Evolutionary conservation across 1,139 yeast species (phyloP).

Genomic region (Geotrichum bryndzae): DNA sequence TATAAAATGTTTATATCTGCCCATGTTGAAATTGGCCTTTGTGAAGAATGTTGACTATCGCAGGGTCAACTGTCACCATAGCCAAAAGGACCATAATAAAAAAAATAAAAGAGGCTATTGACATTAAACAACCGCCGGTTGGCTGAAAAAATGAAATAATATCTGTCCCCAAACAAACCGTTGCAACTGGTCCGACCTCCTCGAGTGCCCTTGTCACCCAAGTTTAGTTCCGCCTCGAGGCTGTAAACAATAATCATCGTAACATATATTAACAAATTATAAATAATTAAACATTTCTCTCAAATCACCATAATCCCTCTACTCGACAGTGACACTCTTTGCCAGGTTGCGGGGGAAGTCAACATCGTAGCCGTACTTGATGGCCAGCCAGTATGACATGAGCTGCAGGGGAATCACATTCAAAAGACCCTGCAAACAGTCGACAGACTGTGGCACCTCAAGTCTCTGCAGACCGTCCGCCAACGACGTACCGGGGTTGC

Average conservation of each 20-base stretch:
- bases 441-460: constrained; percentile 93
- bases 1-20: too few relatives aligned
- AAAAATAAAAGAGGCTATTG: background rate
- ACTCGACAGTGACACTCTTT: constrained; percentile 94
- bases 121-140: background rate
- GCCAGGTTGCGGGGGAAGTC: constrained; percentile 99
- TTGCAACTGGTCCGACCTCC: background rate
- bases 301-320: constrained; percentile 20
- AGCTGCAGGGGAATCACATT: constrained; percentile 93
- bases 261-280: background rate
- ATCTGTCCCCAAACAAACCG: background rate
- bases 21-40: too few relatives aligned
- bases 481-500: constrained; percentile 77
- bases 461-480: constrained; percentile 44
- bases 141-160: background rate
- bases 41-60: too few relatives aligned
- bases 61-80: too few relatives aligned
- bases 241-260: background rate
- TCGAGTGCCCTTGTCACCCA: background rate
- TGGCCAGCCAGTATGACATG: constrained; percentile 96
- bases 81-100: background rate
- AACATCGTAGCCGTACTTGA: constrained; percentile 90
- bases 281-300: background rate
- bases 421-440: constrained; percentile 92
- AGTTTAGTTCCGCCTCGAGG: too few relatives aligned